Evolutionary conservation across 345 rosid genomes (phyloP), one percentile per base, ranked within the genome.

Genomic region (Syzygium jambos): DNA sequence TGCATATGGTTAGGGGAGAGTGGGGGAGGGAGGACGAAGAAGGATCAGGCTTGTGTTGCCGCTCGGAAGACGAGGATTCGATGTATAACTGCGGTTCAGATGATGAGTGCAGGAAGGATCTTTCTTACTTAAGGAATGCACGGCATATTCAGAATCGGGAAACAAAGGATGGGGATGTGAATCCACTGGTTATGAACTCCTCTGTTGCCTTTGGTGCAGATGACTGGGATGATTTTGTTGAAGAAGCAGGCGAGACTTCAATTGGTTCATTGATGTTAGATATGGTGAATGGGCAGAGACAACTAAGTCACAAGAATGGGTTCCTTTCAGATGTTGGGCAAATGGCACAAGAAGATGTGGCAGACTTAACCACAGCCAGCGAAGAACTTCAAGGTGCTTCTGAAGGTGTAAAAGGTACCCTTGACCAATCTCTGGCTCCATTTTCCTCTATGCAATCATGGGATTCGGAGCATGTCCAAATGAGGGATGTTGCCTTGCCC

Each of bases 161-260:
- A 83, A 86, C 51, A 51, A 91, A 86, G 88, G 53, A 85, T 52
- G 88, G 86, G 87, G 90, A 91, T 51, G 92, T 89, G 88, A 94
- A 93, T 91, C 96, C 98, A 5, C 93, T 98, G 87, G 89, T 91
- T 85, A 92, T 98, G 65, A 93, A 91, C 90, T 94, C 99, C 0
- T 92, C 96, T 30, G 95, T 94, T 80, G 99, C 98, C n/a, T 98
- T 94, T 91, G 99, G 99, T 91, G 92, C 92, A 19, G 92, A 91
- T 86, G 99, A 98, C 89, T 96, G 98, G 98, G 95, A 95, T 91
- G 98, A 94, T 88, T 98, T 94, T 91, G 97, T 94, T 92, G 95
- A 86, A 91, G 94, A 95, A 93, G 92, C 93, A 2, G 92, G 91
- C 22, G 92, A 89, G 78, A 86, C 83, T 86, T 80, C 54, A 89